Conservation (phyloP, 2,329 filamentous ascomycete genomes). For the Penicillium sp. region DNA sequence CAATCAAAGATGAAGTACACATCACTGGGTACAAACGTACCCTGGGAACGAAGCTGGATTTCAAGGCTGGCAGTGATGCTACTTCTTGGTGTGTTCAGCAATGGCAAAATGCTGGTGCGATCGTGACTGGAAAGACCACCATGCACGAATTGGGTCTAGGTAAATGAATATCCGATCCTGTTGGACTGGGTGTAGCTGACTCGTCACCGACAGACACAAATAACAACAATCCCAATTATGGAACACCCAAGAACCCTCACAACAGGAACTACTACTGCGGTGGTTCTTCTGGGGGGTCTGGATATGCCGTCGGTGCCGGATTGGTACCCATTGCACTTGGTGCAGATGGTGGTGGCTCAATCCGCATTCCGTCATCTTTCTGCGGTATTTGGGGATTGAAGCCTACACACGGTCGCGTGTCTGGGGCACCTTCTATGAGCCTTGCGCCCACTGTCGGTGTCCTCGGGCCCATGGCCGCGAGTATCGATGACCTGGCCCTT, state of each 20-base stretch:
- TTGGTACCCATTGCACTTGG: conserved; percentile 69
- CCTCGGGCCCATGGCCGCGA: conserved; percentile 70
- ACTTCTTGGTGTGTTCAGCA: conserved; percentile 68
- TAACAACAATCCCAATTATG: conserved; percentile 73
- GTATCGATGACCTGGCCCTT: conserved; percentile 70
- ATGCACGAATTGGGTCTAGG: conserved; percentile 78
- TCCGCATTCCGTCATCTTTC: conserved; percentile 68
- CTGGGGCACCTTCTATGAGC: conserved; percentile 54
- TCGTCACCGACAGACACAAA: conserved; percentile 56
- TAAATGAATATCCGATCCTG: conserved; percentile 25
- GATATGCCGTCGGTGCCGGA: conserved; percentile 64
- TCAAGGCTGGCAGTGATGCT: conserved; percentile 47
- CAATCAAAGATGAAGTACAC: conserved; percentile 76
- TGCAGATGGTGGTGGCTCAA: conserved; percentile 70
- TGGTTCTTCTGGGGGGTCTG: conserved; percentile 73
- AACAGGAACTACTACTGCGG: conserved; percentile 74
- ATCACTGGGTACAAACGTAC: conserved; percentile 66
- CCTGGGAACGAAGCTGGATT: conserved; percentile 59
- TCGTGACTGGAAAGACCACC: conserved; percentile 69
- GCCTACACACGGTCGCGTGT: conserved; percentile 66
- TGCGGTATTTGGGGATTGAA: conserved; percentile 82
- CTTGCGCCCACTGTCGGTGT: conserved; percentile 62
- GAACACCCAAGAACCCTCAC: conserved; percentile 73
- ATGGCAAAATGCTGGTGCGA: conserved; percentile 68
- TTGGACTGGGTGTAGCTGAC: not conserved